Percentiles rank a stretch among this genome's conserved stretches.
Conservation (phyloP, 257 asterid genomes). For the Ehretia macrophylla region DNA sequence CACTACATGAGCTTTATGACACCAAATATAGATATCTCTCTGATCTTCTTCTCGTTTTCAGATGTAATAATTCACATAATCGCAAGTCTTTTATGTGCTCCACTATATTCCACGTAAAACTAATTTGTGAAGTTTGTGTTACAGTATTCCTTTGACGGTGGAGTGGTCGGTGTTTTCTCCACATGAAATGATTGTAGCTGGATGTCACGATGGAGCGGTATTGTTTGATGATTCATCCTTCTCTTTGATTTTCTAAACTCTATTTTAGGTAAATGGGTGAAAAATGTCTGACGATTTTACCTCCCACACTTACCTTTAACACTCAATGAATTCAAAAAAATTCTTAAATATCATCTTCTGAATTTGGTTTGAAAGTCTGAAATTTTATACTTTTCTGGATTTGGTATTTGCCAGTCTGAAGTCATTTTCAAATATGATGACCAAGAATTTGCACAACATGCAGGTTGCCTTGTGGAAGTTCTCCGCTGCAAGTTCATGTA, state of each 20-base stretch:
- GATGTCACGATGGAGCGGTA: constrained; percentile 99
- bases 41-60: too few relatives aligned
- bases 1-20: too few relatives aligned
- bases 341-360: too few relatives aligned
- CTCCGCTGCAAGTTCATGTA: constrained; percentile 44
- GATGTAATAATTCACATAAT: too few relatives aligned
- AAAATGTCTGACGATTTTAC: not conserved
- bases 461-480: constrained; percentile 97
- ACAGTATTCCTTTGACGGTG: constrained; percentile 72
- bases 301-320: not conserved
- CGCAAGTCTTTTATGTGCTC: too few relatives aligned
- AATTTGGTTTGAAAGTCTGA: too few relatives aligned
- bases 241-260: constrained; percentile 11
- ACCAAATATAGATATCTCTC: too few relatives aligned
- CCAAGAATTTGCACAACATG: not conserved
- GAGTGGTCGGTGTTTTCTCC: constrained; percentile 84
- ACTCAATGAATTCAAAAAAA: too few relatives aligned
- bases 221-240: not conserved
- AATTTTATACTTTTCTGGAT: not conserved
- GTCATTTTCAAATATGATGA: not conserved
- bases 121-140: constrained; percentile 13
- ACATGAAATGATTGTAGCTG: constrained; percentile 77
- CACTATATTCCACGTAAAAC: too few relatives aligned
- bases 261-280: not conserved
- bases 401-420: not conserved